Percentiles rank a stretch among this genome's conserved stretches.
Evolutionary conservation across 306 rosid genomes (phyloP).

Genomic region (Vigna reflexopilosa): DNA sequence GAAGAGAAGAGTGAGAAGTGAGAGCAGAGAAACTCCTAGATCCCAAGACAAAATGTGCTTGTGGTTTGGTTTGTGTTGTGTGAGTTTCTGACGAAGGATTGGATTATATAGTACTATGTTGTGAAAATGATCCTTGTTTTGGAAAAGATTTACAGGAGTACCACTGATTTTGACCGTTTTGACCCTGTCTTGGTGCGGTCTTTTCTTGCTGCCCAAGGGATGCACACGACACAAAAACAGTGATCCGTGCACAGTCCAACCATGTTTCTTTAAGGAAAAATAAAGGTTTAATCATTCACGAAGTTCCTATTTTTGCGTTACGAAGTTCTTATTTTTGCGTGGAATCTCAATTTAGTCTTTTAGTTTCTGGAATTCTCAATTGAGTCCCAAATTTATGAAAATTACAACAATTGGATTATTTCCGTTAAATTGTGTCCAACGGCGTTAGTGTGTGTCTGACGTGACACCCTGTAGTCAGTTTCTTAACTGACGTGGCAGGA

Average conservation of each 20-base stretch:
- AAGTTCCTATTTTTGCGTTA: too few relatives aligned
- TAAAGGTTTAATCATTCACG: too few relatives aligned
- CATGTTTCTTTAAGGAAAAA: neutral
- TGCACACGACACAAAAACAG: slow-evolving; percentile 15
- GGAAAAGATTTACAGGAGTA: neutral
- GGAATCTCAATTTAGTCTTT: too few relatives aligned
- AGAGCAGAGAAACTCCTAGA: neutral
- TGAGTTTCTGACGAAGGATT: neutral
- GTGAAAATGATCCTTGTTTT: neutral
- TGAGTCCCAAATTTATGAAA: too few relatives aligned
- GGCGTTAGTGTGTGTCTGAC: too few relatives aligned
- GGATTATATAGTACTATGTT: slow-evolving; percentile 13
- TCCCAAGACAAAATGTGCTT: neutral
- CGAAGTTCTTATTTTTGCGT: too few relatives aligned
- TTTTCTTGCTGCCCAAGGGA: neutral
- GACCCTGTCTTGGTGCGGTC: slow-evolving; percentile 27
- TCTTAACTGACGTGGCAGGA: too few relatives aligned
- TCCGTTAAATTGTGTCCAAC: too few relatives aligned
- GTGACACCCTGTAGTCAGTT: too few relatives aligned
- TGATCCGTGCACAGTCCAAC: neutral
- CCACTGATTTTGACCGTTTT: slow-evolving; percentile 41
- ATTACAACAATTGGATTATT: too few relatives aligned
- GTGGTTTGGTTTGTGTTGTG: neutral
- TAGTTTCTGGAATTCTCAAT: too few relatives aligned
- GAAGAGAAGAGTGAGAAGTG: neutral